A percentile compares a stretch with the other conserved stretches of the same genome.
These are phyloP conservation scores for Barnettozyma sucrosica DNA, from an alignment of 805 yeast genomes.

Conservation along the genomic window DNA sequence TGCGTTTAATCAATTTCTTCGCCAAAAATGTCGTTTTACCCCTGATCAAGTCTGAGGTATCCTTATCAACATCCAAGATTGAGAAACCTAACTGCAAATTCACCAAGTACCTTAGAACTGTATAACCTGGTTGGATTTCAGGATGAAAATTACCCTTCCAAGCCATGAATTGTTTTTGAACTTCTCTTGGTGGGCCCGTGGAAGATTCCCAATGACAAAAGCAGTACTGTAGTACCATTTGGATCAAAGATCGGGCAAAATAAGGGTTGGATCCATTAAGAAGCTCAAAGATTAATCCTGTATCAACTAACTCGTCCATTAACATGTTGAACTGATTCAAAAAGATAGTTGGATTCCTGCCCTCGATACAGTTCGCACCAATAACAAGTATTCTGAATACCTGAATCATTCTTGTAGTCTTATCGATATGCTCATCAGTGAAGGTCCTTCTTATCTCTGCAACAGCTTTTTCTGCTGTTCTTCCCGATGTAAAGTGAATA, in stretches of 20 bases:
- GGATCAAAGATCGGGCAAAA: conserved; percentile 31
- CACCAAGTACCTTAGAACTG: conserved; percentile 30
- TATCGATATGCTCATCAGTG: conserved; percentile 14
- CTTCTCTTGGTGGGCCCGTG: conserved; percentile 12
- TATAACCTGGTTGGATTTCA: conserved; percentile 26
- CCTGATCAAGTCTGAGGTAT: conserved; percentile 12
- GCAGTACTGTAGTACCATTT: conserved; percentile 38
- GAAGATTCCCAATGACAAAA: conserved; percentile 39
- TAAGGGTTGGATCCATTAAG: conserved; percentile 21
- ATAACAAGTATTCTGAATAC: conserved; percentile 30
- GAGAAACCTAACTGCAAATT: conserved; percentile 30
- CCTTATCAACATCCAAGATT: conserved; percentile 21
- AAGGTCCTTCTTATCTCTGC: conserved; percentile 18
- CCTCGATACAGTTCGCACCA: conserved; percentile 27
- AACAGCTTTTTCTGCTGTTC: conserved; percentile 25
- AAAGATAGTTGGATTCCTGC: conserved; percentile 34
- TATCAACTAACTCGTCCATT: conserved; percentile 36
- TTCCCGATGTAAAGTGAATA: conserved; percentile 20
- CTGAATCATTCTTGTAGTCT: conserved; percentile 25
- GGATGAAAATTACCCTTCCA: conserved; percentile 32
- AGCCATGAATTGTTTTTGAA: conserved; percentile 22
- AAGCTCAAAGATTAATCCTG: conserved; percentile 31
- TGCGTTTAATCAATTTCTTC: conserved; percentile 13
- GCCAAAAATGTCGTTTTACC: conserved; percentile 20
- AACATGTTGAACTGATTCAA: conserved; percentile 33